Conservation (phyloP, 176 grass and related monocot genomes). For the Eremochloa ophiuroides region DNA sequence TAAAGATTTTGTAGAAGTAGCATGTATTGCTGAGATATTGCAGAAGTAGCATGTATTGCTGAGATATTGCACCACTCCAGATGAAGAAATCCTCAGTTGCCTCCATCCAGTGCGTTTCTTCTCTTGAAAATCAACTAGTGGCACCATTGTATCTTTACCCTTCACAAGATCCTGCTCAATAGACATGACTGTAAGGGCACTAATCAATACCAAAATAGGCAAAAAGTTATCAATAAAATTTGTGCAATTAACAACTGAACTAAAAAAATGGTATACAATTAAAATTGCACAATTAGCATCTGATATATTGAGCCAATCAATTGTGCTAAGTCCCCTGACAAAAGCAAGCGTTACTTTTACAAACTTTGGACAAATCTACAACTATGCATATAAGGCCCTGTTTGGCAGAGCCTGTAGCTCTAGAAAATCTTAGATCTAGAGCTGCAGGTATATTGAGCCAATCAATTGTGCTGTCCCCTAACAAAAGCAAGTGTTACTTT, state of each 20-base stretch:
- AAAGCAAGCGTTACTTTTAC: neutral
- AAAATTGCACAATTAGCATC: neutral
- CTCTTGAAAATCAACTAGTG: slow-evolving; percentile 89
- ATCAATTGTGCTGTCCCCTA: too few relatives aligned
- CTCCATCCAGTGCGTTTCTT: slow-evolving; percentile 72
- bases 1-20: slow-evolving; percentile 10
- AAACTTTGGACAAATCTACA: neutral
- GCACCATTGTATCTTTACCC: slow-evolving; percentile 77
- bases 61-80: slow-evolving; percentile 68
- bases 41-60: slow-evolving; percentile 33
- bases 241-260: neutral
- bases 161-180: slow-evolving; percentile 81
- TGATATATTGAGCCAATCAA: slow-evolving; percentile 5
- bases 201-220: slow-evolving; percentile 28
- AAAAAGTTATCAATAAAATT: slow-evolving; percentile 11
- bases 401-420: neutral
- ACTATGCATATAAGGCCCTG: neutral
- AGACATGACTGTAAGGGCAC: slow-evolving; percentile 33
- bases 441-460: too few relatives aligned
- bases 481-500: too few relatives aligned
- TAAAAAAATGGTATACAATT: slow-evolving; percentile 15
- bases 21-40: slow-evolving; percentile 30
- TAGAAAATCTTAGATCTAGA: neutral
- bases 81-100: slow-evolving; percentile 71
- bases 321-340: neutral